Percentiles rank a stretch among this genome's conserved stretches.
Conservation (phyloP, 768 basidiomycete genomes). For the Podaxis sp. region DNA sequence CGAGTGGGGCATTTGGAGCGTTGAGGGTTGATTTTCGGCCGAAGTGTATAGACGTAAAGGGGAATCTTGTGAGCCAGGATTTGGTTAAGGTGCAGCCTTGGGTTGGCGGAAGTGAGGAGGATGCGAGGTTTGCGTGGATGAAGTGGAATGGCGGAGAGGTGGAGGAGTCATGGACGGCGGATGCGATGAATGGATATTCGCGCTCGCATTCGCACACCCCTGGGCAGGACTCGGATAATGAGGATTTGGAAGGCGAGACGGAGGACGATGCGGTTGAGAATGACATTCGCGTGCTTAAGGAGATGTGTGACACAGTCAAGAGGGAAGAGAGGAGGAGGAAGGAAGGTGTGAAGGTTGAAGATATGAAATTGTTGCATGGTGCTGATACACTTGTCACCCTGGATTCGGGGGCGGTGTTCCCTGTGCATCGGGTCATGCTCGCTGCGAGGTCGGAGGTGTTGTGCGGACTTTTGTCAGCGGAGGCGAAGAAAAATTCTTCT, state of each 20-base stretch:
- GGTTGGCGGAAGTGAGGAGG: slow-evolving; percentile 20
- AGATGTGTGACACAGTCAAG: slow-evolving; percentile 33
- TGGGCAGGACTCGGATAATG: slow-evolving; percentile 20
- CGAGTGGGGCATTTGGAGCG: slow-evolving; percentile 86
- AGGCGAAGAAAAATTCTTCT: neutral
- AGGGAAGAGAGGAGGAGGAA: slow-evolving; percentile 26
- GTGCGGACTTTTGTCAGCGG: slow-evolving; percentile 33
- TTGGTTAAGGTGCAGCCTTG: slow-evolving; percentile 69
- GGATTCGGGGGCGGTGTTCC: slow-evolving; percentile 41
- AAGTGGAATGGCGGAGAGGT: neutral
- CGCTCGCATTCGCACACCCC: neutral
- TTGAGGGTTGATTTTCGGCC: slow-evolving; percentile 73
- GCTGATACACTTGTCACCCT: slow-evolving; percentile 63
- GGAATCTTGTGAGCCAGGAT: slow-evolving; percentile 64
- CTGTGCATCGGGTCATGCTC: slow-evolving; percentile 68
- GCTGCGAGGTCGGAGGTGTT: slow-evolving; percentile 56
- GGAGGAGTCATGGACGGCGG: neutral
- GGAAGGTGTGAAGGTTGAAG: slow-evolving; percentile 18
- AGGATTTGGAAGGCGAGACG: slow-evolving; percentile 31
- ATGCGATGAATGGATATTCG: neutral
- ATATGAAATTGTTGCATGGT: slow-evolving; percentile 40
- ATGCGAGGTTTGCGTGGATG: neutral
- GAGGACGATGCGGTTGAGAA: slow-evolving; percentile 37
- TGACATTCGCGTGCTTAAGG: slow-evolving; percentile 35
- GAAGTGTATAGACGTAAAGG: slow-evolving; percentile 50